phyloP scores from a whole-genome alignment of 176 grass and related monocot genomes.

The Elymus sibiricus region DNA sequence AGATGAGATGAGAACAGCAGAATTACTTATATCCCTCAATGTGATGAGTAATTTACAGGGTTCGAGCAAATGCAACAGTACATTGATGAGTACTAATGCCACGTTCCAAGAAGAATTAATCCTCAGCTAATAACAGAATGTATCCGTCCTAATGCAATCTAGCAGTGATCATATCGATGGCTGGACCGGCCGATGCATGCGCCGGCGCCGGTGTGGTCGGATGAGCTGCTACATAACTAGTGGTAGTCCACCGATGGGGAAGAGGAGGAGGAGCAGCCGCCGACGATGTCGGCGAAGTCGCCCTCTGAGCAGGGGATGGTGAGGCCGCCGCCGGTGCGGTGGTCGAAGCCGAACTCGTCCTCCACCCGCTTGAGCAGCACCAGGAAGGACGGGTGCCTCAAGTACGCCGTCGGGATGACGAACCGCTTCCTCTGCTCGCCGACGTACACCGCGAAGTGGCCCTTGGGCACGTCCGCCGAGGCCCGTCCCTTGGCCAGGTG shows the following conservation, averaged over 20 bases:
- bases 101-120: not conserved
- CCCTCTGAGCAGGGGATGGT: conserved; percentile 46
- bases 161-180: not conserved
- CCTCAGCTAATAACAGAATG: not conserved
- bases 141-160: not conserved
- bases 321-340: conserved; percentile 40
- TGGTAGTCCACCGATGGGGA: not conserved
- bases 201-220: conserved; percentile 2
- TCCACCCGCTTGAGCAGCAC: conserved; percentile 46
- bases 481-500: conserved; percentile 20
- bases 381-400: conserved; percentile 51
- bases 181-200: not conserved
- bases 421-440: conserved; percentile 45
- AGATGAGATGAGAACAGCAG: not conserved
- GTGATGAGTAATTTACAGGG: not conserved
- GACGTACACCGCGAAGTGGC: conserved; percentile 59
- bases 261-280: not conserved
- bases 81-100: not conserved
- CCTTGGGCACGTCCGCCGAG: conserved; percentile 32
- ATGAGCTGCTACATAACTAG: not conserved
- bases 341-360: conserved; percentile 64
- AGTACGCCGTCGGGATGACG: conserved; percentile 51
- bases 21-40: not conserved
- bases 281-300: conserved; percentile 33
- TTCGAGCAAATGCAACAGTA: not conserved